A percentile compares a stretch with the other conserved stretches of the same genome.
These are phyloP conservation scores for Irineochytrium annulatum DNA, from an alignment of 192 early-diverging fungal genomes.

Conservation along the genomic window DNA sequence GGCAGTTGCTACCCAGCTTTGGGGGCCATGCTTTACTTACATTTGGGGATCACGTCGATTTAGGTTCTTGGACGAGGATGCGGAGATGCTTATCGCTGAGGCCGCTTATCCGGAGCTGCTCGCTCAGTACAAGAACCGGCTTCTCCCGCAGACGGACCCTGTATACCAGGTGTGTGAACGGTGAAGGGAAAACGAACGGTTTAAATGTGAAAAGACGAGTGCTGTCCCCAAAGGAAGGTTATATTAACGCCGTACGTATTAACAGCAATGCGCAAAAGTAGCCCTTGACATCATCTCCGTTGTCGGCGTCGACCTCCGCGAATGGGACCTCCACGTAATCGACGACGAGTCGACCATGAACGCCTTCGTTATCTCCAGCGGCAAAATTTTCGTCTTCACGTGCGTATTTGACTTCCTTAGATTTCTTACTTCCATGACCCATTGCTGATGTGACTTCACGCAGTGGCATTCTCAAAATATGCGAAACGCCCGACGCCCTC, in stretches of 20 bases:
- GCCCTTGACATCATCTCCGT: slow-evolving; percentile 19
- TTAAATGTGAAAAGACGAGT: too few species aligned
- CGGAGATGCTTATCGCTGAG: slow-evolving; percentile 24
- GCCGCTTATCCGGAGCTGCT: slow-evolving; percentile 12
- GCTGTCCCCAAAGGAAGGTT: too few species aligned
- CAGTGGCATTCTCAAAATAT: background rate
- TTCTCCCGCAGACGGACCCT: slow-evolving; percentile 16
- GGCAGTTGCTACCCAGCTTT: too few species aligned
- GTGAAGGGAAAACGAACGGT: too few species aligned
- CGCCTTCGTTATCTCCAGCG: slow-evolving; percentile 37
- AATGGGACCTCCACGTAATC: slow-evolving; percentile 38
- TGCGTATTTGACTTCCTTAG: background rate
- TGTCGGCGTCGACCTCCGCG: slow-evolving; percentile 22
- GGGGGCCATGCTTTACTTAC: too few species aligned
- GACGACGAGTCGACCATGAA: slow-evolving; percentile 33
- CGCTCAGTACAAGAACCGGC: background rate
- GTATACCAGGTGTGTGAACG: too few species aligned
- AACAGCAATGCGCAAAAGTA: slow-evolving; percentile 1
- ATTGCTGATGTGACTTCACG: too few species aligned
- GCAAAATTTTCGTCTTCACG: slow-evolving; percentile 45
- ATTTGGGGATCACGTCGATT: slow-evolving; percentile 4
- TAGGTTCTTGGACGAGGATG: slow-evolving; percentile 32
- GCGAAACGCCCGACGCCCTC: slow-evolving; percentile 19
- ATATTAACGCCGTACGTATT: slow-evolving; percentile 17
- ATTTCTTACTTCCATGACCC: too few species aligned